Evolutionary conservation across 1,284 basidiomycete species (phyloP).

Genomic region (Boletus smithii): DNA sequence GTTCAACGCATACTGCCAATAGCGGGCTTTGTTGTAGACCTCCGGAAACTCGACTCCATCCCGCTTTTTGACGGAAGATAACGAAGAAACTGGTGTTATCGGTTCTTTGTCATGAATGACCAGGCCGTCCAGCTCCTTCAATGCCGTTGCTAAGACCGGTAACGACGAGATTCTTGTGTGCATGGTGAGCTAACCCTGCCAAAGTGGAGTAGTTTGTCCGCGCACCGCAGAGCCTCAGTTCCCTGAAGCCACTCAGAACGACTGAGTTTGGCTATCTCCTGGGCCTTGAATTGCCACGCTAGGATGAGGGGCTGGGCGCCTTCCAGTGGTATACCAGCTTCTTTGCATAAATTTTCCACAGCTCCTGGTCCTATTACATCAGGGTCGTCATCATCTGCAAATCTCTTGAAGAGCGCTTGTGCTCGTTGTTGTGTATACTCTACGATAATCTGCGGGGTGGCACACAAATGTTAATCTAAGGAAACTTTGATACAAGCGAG

Average conservation of each 20-base stretch:
- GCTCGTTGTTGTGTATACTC: slow-evolving; percentile 52
- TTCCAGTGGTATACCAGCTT: slow-evolving; percentile 64
- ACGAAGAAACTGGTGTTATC: slow-evolving; percentile 18
- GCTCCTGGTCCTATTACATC: slow-evolving; percentile 64
- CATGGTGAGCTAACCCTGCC: slow-evolving; percentile 9
- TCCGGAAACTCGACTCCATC: slow-evolving; percentile 28
- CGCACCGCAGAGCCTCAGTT: slow-evolving; percentile 57
- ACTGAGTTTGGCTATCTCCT: slow-evolving; percentile 67
- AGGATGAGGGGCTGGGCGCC: slow-evolving; percentile 66
- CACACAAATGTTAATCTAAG: not conserved
- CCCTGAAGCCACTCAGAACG: slow-evolving; percentile 65
- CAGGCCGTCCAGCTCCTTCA: slow-evolving; percentile 61
- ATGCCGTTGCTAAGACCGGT: slow-evolving; percentile 44
- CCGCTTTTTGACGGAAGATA: slow-evolving; percentile 37
- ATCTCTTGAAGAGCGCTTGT: slow-evolving; percentile 55
- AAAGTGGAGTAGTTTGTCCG: not conserved
- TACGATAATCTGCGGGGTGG: slow-evolving; percentile 27
- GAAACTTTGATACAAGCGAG: not conserved
- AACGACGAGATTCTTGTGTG: slow-evolving; percentile 55
- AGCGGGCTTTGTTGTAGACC: slow-evolving; percentile 55
- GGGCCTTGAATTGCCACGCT: slow-evolving; percentile 65
- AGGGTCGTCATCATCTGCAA: slow-evolving; percentile 58
- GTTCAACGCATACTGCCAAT: slow-evolving; percentile 49
- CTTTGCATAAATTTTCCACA: slow-evolving; percentile 60
- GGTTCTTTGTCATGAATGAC: slow-evolving; percentile 50